Conservation (phyloP, 1,284 basidiomycete genomes). For the Rhizoctonia solani region DNA sequence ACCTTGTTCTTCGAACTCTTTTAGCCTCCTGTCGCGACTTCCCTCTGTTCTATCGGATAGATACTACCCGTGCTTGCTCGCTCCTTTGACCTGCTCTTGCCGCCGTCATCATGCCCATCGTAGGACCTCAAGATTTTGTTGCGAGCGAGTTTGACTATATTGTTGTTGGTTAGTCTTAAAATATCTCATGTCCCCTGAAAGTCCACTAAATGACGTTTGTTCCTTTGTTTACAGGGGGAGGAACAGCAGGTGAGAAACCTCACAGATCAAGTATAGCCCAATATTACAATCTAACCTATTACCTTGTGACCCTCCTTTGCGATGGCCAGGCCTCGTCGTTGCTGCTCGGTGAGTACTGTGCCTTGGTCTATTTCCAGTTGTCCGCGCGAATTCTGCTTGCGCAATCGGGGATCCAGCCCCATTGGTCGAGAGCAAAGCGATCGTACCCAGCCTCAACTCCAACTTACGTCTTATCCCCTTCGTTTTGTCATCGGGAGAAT, state of each 20-base stretch:
- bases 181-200: background rate
- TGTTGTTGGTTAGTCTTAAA: slow-evolving; percentile 14
- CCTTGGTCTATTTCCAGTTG: background rate
- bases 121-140: slow-evolving; percentile 13
- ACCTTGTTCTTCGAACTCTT: background rate
- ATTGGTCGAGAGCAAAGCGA: too few relatives aligned
- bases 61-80: background rate
- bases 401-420: background rate
- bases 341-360: slow-evolving; percentile 23
- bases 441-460: too few relatives aligned
- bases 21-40: background rate
- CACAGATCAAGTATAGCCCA: background rate
- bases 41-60: slow-evolving; percentile 2
- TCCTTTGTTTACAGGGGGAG: slow-evolving; percentile 31
- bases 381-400: background rate
- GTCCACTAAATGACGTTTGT: background rate
- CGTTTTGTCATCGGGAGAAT: background rate
- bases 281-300: background rate
- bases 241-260: slow-evolving; percentile 22
- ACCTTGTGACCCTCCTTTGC: background rate
- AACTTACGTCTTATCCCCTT: background rate
- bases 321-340: slow-evolving; percentile 25
- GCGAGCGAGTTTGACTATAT: slow-evolving; percentile 24
- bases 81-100: background rate
- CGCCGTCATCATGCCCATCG: slow-evolving; percentile 11